Evolutionary conservation across 2,329 filamentous ascomycete species (phyloP).

Genomic region (Diplodia seriata): DNA sequence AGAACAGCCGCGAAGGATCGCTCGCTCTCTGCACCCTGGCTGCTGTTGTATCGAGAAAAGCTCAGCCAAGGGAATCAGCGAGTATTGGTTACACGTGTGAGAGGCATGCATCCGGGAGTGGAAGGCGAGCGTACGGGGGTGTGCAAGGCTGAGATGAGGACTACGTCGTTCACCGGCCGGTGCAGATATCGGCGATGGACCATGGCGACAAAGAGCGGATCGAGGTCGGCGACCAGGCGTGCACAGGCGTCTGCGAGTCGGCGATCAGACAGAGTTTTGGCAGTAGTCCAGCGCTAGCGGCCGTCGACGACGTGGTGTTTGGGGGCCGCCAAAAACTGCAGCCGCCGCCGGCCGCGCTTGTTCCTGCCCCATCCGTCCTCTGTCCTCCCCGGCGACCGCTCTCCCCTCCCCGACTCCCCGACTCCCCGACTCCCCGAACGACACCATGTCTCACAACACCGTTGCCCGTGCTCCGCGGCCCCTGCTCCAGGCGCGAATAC

Average conservation of each 20-base stretch:
- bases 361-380: background rate
- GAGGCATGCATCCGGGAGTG: background rate
- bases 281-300: background rate
- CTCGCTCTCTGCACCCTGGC: background rate
- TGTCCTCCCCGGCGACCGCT: background rate
- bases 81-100: background rate
- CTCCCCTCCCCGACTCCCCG: background rate
- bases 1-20: background rate
- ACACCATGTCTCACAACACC: background rate
- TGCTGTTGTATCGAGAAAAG: background rate
- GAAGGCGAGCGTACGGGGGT: background rate
- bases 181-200: background rate
- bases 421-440: background rate
- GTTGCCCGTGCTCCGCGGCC: background rate
- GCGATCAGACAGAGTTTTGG: conserved; percentile 4
- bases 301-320: background rate
- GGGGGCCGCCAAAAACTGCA: background rate
- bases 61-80: background rate
- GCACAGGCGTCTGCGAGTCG: background rate
- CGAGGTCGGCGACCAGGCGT: background rate
- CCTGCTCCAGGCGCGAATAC: background rate
- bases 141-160: background rate
- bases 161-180: background rate
- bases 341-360: too few species aligned
- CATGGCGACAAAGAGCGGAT: too few species aligned